phyloP scores from a whole-genome alignment of 2,329 filamentous ascomycete species.

The Coniochaeta sp. region DNA sequence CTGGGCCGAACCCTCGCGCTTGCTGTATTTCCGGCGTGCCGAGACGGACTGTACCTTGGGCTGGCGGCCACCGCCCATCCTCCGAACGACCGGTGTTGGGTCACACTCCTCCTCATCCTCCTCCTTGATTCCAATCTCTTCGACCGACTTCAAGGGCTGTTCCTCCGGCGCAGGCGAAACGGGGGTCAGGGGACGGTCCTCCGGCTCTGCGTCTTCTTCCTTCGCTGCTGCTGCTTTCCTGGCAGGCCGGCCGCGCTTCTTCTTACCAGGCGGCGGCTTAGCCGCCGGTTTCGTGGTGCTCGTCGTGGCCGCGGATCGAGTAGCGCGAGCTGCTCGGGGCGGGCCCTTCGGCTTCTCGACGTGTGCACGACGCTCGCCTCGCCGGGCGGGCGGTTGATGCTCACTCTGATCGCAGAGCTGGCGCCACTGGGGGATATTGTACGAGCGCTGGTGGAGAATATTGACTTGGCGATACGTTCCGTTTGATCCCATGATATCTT shows the following conservation, averaged over 20 bases:
- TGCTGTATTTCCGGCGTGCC: constrained; percentile 79
- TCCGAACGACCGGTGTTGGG: constrained; percentile 30
- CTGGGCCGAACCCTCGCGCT: constrained; percentile 67
- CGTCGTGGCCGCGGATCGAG: constrained; percentile 25
- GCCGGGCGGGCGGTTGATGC: constrained; percentile 86
- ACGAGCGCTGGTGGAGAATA: constrained; percentile 89
- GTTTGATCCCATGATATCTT: constrained; percentile 94
- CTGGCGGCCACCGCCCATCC: constrained; percentile 42
- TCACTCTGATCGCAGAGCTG: constrained; percentile 89
- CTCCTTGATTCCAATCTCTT: constrained; percentile 34
- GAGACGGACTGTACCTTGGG: constrained; percentile 67
- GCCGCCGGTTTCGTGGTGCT: constrained; percentile 3
- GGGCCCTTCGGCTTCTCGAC: constrained; percentile 42
- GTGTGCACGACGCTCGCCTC: constrained; percentile 71
- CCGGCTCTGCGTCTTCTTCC: constrained; percentile 28
- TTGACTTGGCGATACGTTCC: constrained; percentile 97
- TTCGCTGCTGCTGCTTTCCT: constrained; percentile 24
- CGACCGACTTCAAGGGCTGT: constrained; percentile 39
- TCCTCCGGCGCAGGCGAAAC: constrained; percentile 42
- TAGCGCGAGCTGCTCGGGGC: constrained; percentile 18
- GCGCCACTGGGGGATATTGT: constrained; percentile 96
- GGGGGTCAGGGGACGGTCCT: constrained; percentile 52
- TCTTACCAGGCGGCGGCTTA: constrained; percentile 16
- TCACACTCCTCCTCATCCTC: constrained; percentile 41
- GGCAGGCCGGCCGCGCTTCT: constrained; percentile 12